These are phyloP conservation scores for Tripterygium wilfordii DNA, from an alignment of 177 flowering plant species.

Conservation along the genomic window DNA sequence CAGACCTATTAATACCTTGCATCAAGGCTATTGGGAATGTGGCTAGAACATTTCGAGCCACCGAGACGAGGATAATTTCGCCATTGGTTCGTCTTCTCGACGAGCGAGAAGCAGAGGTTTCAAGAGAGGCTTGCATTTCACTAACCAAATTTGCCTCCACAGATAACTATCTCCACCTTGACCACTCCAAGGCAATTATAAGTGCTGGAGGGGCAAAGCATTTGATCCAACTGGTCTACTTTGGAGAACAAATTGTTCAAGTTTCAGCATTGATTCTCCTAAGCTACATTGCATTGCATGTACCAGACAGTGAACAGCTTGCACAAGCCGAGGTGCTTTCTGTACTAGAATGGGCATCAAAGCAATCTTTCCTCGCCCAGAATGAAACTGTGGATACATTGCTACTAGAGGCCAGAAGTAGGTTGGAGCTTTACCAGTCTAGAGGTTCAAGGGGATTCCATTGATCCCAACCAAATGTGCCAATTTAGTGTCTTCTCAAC, in stretches of 20 bases:
- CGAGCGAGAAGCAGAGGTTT: conserved; percentile 41
- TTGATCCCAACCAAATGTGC: conserved; percentile 7
- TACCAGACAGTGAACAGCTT: conserved; percentile 57
- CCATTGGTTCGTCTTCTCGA: conserved; percentile 60
- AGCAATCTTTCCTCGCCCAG: conserved; percentile 34
- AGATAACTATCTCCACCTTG: conserved; percentile 46
- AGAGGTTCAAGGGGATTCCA: conserved; percentile 45
- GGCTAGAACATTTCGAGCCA: conserved; percentile 53
- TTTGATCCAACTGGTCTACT: conserved; percentile 51
- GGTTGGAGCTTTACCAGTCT: conserved; percentile 57
- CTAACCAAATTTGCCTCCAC: conserved; percentile 53
- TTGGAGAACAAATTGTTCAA: conserved; percentile 48
- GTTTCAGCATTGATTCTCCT: conserved; percentile 35
- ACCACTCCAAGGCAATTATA: conserved; percentile 60
- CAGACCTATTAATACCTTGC: conserved; percentile 47
- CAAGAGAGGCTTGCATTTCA: conserved; percentile 41
- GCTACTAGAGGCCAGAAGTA: conserved; percentile 45
- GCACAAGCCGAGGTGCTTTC: conserved; percentile 47
- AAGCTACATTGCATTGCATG: conserved; percentile 50
- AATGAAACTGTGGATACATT: conserved; percentile 32
- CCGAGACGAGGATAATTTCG: conserved; percentile 54
- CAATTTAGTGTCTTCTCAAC: neutral
- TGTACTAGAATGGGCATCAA: conserved; percentile 63
- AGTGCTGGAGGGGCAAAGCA: conserved; percentile 54
- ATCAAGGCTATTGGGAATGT: conserved; percentile 48